These are phyloP conservation scores for Amanita thiersii DNA, from an alignment of 768 basidiomycete species.

Conservation along the genomic window DNA sequence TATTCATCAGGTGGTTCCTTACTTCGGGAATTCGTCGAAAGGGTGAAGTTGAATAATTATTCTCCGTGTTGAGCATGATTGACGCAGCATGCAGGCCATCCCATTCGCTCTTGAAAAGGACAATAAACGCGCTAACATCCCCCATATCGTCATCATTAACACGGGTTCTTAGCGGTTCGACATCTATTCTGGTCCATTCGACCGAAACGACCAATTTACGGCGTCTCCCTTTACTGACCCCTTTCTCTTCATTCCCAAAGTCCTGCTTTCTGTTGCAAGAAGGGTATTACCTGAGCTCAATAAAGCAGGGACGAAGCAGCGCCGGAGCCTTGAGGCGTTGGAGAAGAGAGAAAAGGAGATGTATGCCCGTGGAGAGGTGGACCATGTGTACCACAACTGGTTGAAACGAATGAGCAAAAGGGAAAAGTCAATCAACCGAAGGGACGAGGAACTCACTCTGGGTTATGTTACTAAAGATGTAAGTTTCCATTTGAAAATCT, in stretches of 20 bases:
- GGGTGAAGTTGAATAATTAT: constrained; percentile 24
- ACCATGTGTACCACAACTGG: constrained; percentile 45
- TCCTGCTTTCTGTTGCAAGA: constrained; percentile 42
- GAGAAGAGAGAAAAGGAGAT: too few species aligned
- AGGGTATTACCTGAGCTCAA: constrained; percentile 49
- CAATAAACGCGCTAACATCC: constrained; percentile 51
- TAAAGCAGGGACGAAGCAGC: constrained; percentile 20
- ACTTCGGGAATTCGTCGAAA: constrained; percentile 46
- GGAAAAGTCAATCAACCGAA: constrained; percentile 28
- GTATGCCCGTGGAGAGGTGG: constrained; percentile 44
- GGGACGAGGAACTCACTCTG: constrained; percentile 45
- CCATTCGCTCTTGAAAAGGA: constrained; percentile 52
- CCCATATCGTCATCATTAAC: constrained; percentile 59
- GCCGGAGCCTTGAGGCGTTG: too few species aligned
- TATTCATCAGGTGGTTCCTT: constrained; percentile 55
- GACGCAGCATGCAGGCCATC: constrained; percentile 29
- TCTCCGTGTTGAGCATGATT: not conserved
- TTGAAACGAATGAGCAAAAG: constrained; percentile 45
- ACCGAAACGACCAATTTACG: constrained; percentile 75
- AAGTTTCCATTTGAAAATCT: constrained; percentile 16
- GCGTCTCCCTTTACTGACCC: constrained; percentile 60
- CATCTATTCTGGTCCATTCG: constrained; percentile 62
- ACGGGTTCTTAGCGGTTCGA: constrained; percentile 61
- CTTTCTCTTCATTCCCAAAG: constrained; percentile 54
- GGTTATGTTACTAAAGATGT: constrained; percentile 75